Evolutionary conservation across 805 yeast genomes (phyloP), one percentile per base, ranked within the genome.

Genomic region (Nakazawaea sp.): DNA sequence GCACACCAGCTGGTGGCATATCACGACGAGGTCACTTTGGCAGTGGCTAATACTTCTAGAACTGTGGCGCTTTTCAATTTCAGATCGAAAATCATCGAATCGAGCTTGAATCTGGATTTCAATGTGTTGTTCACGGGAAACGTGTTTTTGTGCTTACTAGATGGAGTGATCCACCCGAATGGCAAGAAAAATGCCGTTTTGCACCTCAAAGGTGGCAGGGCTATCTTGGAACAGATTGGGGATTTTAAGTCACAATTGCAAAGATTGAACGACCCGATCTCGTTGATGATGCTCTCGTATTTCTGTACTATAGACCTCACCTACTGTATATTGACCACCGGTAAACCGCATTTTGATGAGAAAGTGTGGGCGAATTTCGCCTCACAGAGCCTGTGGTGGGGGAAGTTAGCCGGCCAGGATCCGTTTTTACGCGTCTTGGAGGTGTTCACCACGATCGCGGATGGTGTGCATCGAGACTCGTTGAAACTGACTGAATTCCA

Each of bases 371-470:
- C 38, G 12, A 25, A 23, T 4, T 47, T 54, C 32, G 46, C 42
- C 2, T 38, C 40, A 7, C 41, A 43, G 31, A 54, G 52, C 25
- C 49, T 51, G 18, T 54, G 59, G 59, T 54, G 52, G 43, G 59
- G 59, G 4, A 47, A 25, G n/a, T 25, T 53, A 26, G 20, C 12
- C n/a, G 31, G 24, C 8, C 42, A 26, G 36, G 57, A 53, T 46
- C 55, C 53, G 43, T 64, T 35, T 52, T 54, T 50, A 48, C 51
- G 3, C 47, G 59, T 43, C 47, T 56, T 37, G 47, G 59, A 38
- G 46, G 49, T 10, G 1, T 17, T 28, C 5, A 10, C 24, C 24
- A 21, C 10, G 24, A 21, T 10, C 24, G 7, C n/a, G n/a, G n/a
- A n/a, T n/a, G n/a, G n/a, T n/a, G n/a, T n/a, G n/a, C n/a, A n/a